Percentiles rank a stretch among this genome's conserved stretches.
These are phyloP conservation scores for Plantago major DNA, from an alignment of 257 asterid genomes.

Conservation along the genomic window DNA sequence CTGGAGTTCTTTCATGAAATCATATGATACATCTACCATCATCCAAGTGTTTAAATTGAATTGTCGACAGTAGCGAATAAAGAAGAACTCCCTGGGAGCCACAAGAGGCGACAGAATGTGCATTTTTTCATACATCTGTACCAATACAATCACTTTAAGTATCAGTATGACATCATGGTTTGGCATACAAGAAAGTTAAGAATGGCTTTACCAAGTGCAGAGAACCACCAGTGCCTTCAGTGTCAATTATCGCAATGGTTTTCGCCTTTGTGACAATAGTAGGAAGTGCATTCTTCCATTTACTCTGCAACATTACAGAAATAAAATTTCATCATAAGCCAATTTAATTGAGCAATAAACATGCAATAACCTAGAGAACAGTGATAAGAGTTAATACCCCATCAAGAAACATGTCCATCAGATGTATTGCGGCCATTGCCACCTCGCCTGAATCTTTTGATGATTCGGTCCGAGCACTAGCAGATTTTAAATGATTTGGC, in stretches of 20 bases:
- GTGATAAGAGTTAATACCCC: slow-evolving; percentile 28
- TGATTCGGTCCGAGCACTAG: slow-evolving; percentile 58
- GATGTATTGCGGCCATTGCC: slow-evolving; percentile 37
- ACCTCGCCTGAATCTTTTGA: slow-evolving; percentile 61
- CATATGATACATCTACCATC: slow-evolving; percentile 56
- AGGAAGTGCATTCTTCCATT: slow-evolving; percentile 61
- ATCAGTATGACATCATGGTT: neutral
- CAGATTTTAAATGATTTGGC: slow-evolving; percentile 23
- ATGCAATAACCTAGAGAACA: neutral
- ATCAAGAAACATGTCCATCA: slow-evolving; percentile 55
- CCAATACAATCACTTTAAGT: neutral
- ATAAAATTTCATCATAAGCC: neutral
- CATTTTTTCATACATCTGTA: slow-evolving; percentile 59
- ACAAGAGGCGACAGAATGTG: slow-evolving; percentile 72
- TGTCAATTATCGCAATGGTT: slow-evolving; percentile 43
- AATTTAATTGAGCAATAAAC: neutral
- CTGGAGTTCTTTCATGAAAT: slow-evolving; percentile 33
- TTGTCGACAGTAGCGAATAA: slow-evolving; percentile 53
- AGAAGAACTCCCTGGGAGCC: slow-evolving; percentile 59
- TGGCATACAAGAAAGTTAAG: neutral
- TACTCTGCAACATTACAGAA: slow-evolving; percentile 33
- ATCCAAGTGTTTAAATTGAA: slow-evolving; percentile 48
- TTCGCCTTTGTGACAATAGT: slow-evolving; percentile 47
- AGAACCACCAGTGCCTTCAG: slow-evolving; percentile 41
- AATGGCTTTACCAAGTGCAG: slow-evolving; percentile 39